phyloP scores from a whole-genome alignment of 345 rosid genomes.

The Bruguiera parviflora region DNA sequence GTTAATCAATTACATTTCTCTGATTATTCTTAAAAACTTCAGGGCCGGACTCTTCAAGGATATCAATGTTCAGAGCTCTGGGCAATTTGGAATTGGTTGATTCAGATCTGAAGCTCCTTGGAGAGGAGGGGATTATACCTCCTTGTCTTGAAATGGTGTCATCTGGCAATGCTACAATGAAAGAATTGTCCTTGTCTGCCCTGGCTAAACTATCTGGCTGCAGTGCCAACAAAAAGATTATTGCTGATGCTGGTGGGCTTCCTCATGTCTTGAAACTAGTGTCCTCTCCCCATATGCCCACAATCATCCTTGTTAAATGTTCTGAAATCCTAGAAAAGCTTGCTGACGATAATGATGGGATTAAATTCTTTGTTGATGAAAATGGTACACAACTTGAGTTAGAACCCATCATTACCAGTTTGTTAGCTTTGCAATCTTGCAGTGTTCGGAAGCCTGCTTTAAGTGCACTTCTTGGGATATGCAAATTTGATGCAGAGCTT shows the following conservation, averaged over 20 bases:
- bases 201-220: slow-evolving; percentile 45
- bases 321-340: slow-evolving; percentile 48
- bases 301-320: slow-evolving; percentile 40
- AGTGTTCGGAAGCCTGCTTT: slow-evolving; percentile 44
- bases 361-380: slow-evolving; percentile 50
- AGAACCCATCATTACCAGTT: slow-evolving; percentile 37
- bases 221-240: slow-evolving; percentile 42
- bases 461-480: slow-evolving; percentile 46
- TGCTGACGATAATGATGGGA: slow-evolving; percentile 44
- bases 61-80: slow-evolving; percentile 42
- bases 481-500: slow-evolving; percentile 42
- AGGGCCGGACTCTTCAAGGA: slow-evolving; percentile 52
- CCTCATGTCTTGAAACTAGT: slow-evolving; percentile 39
- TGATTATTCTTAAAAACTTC: slow-evolving; percentile 27
- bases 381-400: slow-evolving; percentile 41
- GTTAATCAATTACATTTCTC: neutral
- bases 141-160: slow-evolving; percentile 49
- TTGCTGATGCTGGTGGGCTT: slow-evolving; percentile 55
- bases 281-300: slow-evolving; percentile 33
- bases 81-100: slow-evolving; percentile 53
- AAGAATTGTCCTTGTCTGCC: slow-evolving; percentile 45
- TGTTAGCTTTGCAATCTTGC: slow-evolving; percentile 47
- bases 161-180: slow-evolving; percentile 42
- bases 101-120: slow-evolving; percentile 45
- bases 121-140: slow-evolving; percentile 51